Evolutionary conservation across 257 asterid species (phyloP).

Genomic region (Primulina tabacum): DNA sequence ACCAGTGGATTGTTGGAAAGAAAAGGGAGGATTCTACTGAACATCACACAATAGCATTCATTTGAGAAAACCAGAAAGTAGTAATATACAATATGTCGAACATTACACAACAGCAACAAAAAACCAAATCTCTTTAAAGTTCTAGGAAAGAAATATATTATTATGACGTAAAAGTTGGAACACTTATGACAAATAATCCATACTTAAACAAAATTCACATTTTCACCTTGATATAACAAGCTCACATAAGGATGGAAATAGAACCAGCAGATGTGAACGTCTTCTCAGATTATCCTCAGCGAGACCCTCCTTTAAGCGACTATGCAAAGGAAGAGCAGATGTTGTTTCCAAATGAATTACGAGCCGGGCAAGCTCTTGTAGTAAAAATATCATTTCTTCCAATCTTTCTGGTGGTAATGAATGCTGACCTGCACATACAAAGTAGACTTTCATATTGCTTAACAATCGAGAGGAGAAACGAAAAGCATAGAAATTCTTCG

Average conservation of each 20-base stretch:
- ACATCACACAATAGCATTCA: too few relatives aligned
- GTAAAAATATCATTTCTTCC: conserved; percentile 81
- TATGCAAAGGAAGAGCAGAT: conserved; percentile 65
- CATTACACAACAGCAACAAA: not conserved
- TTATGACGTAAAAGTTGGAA: conserved; percentile 17
- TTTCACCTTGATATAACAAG: conserved; percentile 89
- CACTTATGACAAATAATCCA: not conserved
- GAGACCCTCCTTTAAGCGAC: conserved; percentile 50
- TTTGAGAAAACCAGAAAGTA: not conserved
- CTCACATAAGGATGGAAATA: conserved; percentile 86
- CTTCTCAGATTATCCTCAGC: conserved; percentile 37
- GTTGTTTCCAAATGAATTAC: conserved; percentile 75
- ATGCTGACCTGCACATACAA: conserved; percentile 54
- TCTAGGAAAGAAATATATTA: not conserved
- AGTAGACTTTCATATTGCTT: conserved; percentile 17
- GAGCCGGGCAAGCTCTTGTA: conserved; percentile 80
- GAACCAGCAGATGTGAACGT: conserved; percentile 77
- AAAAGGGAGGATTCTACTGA: too few relatives aligned
- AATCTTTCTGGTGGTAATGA: conserved; percentile 81
- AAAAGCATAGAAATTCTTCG: conserved; percentile 8
- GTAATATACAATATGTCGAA: not conserved
- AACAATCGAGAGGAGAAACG: conserved; percentile 8
- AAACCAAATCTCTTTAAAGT: not conserved
- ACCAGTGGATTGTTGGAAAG: too few relatives aligned
- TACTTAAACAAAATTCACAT: conserved; percentile 13